Evolutionary conservation across 768 basidiomycete genomes (phyloP).

Genomic region (Leucocoprinus leucothites): DNA sequence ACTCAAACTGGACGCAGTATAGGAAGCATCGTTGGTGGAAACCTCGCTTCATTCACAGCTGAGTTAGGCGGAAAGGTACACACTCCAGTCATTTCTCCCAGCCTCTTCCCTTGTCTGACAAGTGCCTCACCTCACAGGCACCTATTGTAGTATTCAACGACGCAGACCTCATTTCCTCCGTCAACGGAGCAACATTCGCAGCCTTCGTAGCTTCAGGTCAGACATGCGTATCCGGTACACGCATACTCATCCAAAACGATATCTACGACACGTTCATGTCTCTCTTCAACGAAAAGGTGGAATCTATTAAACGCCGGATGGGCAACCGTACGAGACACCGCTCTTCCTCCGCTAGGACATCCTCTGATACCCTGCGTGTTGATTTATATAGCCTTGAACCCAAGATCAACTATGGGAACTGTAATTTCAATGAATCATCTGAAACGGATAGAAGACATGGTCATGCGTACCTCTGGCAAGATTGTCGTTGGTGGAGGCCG

Average conservation of each 20-base stretch:
- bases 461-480: slow-evolving; percentile 41
- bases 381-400: slow-evolving; percentile 55
- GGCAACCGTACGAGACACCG: slow-evolving; percentile 59
- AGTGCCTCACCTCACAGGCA: slow-evolving; percentile 41
- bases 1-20: slow-evolving; percentile 73
- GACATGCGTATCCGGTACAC: slow-evolving; percentile 88
- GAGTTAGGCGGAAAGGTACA: slow-evolving; percentile 83
- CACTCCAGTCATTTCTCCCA: neutral
- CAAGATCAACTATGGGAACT: slow-evolving; percentile 73
- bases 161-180: slow-evolving; percentile 68
- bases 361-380: neutral
- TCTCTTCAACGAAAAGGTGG: slow-evolving; percentile 58
- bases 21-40: slow-evolving; percentile 70
- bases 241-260: slow-evolving; percentile 68
- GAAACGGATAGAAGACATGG: slow-evolving; percentile 57
- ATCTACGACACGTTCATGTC: slow-evolving; percentile 70
- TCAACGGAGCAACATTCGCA: slow-evolving; percentile 82
- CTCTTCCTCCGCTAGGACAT: neutral
- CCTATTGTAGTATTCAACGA: slow-evolving; percentile 81
- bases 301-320: slow-evolving; percentile 65
- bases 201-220: slow-evolving; percentile 87
- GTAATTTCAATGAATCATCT: slow-evolving; percentile 70
- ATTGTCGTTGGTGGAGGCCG: slow-evolving; percentile 64
- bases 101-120: slow-evolving; percentile 3
- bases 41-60: slow-evolving; percentile 74